phyloP scores from a whole-genome alignment of 139 green algal genomes.

The Desmodesmus armatus region DNA sequence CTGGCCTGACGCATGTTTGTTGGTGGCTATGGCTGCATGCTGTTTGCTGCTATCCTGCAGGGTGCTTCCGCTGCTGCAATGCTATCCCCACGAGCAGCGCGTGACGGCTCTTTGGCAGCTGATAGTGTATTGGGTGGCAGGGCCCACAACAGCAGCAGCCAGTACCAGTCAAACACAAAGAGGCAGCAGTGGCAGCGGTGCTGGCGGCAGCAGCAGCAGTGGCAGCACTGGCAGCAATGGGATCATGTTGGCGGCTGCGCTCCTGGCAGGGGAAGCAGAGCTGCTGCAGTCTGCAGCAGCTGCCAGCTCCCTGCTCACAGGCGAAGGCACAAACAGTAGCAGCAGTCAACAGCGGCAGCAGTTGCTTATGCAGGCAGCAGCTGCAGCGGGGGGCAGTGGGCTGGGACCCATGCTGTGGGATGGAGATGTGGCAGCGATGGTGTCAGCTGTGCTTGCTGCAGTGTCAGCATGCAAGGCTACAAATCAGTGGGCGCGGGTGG shows the following conservation, averaged over 20 bases:
- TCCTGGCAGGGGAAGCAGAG: conserved; percentile 14
- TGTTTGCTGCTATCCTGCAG: not conserved
- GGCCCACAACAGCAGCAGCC: not conserved
- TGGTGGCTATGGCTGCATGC: not conserved
- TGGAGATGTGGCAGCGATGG: conserved; percentile 10
- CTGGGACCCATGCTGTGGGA: conserved; percentile 2
- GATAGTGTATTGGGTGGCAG: not conserved
- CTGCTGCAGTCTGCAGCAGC: conserved; percentile 11
- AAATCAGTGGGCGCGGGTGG: conserved; percentile 36
- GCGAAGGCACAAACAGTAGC: not conserved
- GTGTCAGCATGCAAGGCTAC: conserved; percentile 23
- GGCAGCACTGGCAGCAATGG: not conserved
- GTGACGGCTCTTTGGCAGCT: conserved; percentile 11
- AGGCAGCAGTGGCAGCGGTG: conserved; percentile 9
- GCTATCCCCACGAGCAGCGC: not conserved
- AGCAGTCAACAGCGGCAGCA: conserved; percentile 32
- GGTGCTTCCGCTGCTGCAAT: not conserved
- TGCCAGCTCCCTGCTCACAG: not conserved
- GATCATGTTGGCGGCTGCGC: not conserved
- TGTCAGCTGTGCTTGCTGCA: conserved; percentile 17
- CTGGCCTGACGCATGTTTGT: no score
- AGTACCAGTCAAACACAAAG: not conserved
- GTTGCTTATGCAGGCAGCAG: conserved; percentile 15
- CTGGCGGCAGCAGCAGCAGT: not conserved
- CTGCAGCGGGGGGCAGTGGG: conserved; percentile 12